Conservation (phyloP, 2,329 filamentous ascomycete genomes). For the Ophiocordyceps camponoti-rufipedis region DNA sequence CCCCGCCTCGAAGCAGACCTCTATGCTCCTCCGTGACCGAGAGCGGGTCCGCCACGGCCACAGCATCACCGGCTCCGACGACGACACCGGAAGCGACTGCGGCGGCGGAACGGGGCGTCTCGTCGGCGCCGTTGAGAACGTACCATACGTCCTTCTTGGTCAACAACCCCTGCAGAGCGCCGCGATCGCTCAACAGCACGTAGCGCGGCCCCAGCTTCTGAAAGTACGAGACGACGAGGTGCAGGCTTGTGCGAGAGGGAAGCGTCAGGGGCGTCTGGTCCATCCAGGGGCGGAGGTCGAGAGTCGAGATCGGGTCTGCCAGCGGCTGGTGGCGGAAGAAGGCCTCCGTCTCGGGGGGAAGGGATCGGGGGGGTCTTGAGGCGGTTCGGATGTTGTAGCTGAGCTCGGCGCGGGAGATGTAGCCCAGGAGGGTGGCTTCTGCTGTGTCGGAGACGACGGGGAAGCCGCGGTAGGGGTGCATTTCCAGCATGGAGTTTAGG, state of each 20-base stretch:
- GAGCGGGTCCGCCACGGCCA: constrained; percentile 1
- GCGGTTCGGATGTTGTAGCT: constrained; percentile 58
- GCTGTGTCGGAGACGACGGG: constrained; percentile 65
- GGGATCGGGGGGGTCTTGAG: constrained; percentile 34
- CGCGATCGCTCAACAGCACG: constrained; percentile 70
- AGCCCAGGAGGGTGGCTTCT: constrained; percentile 63
- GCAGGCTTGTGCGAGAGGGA: constrained; percentile 55
- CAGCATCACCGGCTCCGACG: constrained; percentile 7
- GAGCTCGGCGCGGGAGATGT: constrained; percentile 83
- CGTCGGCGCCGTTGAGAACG: constrained; percentile 63
- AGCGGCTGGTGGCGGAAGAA: constrained; percentile 75
- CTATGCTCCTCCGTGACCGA: constrained; percentile 19
- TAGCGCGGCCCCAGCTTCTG: constrained; percentile 86
- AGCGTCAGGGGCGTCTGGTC: constrained; percentile 93
- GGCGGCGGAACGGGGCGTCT: constrained; percentile 27
- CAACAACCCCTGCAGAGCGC: constrained; percentile 64
- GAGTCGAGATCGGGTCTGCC: constrained; percentile 55
- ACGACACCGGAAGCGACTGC: constrained; percentile 3
- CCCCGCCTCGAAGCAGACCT: constrained; percentile 20
- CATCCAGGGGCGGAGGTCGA: constrained; percentile 95
- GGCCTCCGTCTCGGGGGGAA: constrained; percentile 55
- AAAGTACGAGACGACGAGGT: constrained; percentile 84
- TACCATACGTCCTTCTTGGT: constrained; percentile 98
- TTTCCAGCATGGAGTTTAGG: constrained; percentile 55
- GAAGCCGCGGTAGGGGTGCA: constrained; percentile 80